Evolutionary conservation across 2,329 filamentous ascomycete species (phyloP), one percentile per base, ranked within the genome.

Genomic region (Bipolaris zeicola): DNA sequence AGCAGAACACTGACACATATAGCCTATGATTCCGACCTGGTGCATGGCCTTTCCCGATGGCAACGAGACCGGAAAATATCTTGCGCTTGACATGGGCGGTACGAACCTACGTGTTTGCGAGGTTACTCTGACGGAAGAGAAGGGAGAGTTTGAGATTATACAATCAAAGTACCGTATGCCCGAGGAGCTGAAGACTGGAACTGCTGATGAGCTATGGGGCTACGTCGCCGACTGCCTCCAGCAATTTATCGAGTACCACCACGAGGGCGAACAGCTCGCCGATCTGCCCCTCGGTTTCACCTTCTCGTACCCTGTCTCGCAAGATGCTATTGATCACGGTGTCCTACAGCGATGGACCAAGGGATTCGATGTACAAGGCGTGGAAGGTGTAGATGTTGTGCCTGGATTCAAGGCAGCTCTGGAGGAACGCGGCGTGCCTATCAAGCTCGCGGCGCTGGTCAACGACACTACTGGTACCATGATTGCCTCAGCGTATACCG

Each of bases 21-120:
- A 96, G 91, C 94, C 94, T 61, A 98, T 98, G 94, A 97, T 96
- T 79, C 90, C 94, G 56, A 97, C 94, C 57, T 98, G 94, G 94
- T 93, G 96, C 59, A 92, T 97, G 87, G 87, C 87, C 47, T 93
- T 91, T 77, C 94, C 94, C 37, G 89, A 90, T 73, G 94, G 94
- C 64, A 77, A 93, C 66, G 94, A 97, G 78, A 90, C 87, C 3
- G 94, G 94, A 61, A 94, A 89, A 24, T 97, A 87, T 77, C 83
- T 98, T 45, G 93, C 94, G 60, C 83, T 98, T 50, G 94, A 98
- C 74, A 96, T 98, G 90, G 94, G 94, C 60, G 94, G 94, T 69
- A 98, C 94, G 71, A 97, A 97, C 78, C 81, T 98, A 58, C 90
- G 94, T 75, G 92, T 98, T 64, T 98, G 94, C 79, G 91, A 97